Conservation (phyloP, 495 filamentous ascomycete genomes). For the Evernia prunastri region DNA sequence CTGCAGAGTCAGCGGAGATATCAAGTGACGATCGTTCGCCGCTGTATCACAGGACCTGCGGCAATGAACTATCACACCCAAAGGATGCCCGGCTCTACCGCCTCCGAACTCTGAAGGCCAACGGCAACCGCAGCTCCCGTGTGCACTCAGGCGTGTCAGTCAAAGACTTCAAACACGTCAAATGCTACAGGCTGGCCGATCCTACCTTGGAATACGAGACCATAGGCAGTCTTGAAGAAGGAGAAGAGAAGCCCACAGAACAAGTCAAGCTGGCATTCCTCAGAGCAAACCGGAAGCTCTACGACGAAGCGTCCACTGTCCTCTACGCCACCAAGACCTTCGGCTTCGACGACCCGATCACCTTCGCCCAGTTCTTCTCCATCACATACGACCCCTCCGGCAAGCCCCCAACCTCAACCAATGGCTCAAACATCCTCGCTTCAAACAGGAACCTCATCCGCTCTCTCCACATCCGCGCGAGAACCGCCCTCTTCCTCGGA, state of each 20-base stretch:
- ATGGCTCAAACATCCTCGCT: not conserved
- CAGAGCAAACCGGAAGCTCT: not conserved
- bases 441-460: not conserved
- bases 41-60: not conserved
- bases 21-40: not conserved
- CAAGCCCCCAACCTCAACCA: not conserved
- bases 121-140: not conserved
- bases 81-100: not conserved
- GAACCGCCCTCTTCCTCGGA: not conserved
- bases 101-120: not conserved
- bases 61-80: not conserved
- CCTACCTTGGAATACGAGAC: not conserved
- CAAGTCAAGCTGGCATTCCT: not conserved
- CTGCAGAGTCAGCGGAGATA: not conserved
- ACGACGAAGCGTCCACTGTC: not conserved
- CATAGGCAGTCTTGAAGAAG: not conserved
- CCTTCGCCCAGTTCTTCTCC: conserved; percentile 1
- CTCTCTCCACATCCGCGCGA: not conserved
- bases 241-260: not conserved
- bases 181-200: not conserved
- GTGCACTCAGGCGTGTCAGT: not conserved
- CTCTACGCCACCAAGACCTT: conserved; percentile 1
- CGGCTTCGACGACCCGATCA: not conserved
- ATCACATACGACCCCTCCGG: not conserved
- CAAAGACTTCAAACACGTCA: not conserved